Percentiles rank a stretch among this genome's conserved stretches.
Evolutionary conservation across 805 yeast species (phyloP).

Genomic region (Nakazawaea anatomiae): DNA sequence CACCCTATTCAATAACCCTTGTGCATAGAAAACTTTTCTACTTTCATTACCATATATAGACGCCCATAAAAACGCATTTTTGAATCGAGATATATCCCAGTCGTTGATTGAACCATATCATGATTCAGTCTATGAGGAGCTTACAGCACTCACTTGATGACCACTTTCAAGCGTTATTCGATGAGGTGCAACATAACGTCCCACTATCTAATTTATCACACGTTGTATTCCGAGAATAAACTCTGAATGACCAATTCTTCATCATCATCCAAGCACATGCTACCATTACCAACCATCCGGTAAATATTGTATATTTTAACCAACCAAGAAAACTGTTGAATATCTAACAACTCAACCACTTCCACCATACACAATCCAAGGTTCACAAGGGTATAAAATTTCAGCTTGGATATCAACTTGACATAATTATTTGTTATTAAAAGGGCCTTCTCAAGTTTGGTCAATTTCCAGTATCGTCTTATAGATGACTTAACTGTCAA

Average conservation of each 20-base stretch:
- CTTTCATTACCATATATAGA: too few species aligned
- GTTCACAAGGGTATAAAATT: conserved; percentile 5
- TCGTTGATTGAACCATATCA: too few species aligned
- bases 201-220: not conserved
- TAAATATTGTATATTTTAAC: conserved; percentile 6
- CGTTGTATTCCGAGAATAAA: not conserved
- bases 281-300: conserved; percentile 11
- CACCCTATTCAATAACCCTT: too few species aligned
- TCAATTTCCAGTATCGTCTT: conserved; percentile 8
- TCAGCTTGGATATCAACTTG: conserved; percentile 5
- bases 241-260: not conserved
- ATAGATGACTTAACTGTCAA: conserved; percentile 8
- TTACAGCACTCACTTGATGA: too few species aligned
- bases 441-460: conserved; percentile 2
- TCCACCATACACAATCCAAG: conserved; percentile 9
- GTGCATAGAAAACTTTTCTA: too few species aligned
- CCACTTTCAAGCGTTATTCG: too few species aligned
- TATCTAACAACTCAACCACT: conserved; percentile 5
- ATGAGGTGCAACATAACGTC: too few species aligned
- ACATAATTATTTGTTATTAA: not conserved
- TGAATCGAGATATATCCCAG: too few species aligned
- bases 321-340: conserved; percentile 4
- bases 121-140: too few species aligned
- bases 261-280: conserved; percentile 2
- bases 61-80: too few species aligned